Percentiles rank a stretch among this genome's conserved stretches.
Conservation (phyloP, 2,329 filamentous ascomycete genomes). For the Allantophomopsis lycopodina region DNA sequence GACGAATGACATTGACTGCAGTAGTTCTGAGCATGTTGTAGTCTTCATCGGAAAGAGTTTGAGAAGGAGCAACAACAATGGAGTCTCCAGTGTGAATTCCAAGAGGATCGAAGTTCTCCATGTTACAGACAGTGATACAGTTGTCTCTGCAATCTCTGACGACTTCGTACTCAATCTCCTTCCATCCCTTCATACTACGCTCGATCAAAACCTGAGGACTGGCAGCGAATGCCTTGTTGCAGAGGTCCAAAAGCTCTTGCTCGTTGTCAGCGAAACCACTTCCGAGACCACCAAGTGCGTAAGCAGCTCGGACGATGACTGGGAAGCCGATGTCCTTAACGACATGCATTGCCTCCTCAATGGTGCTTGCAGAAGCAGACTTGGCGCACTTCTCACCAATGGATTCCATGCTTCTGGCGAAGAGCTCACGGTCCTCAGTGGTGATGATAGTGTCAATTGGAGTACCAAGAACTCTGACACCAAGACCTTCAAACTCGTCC, state of each 20-base stretch:
- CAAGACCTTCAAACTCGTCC: constrained; percentile 86
- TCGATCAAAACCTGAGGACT: constrained; percentile 95
- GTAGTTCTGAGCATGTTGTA: constrained; percentile 99
- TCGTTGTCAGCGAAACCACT: constrained; percentile 92
- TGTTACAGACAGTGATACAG: constrained; percentile 99
- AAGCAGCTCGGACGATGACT: constrained; percentile 92
- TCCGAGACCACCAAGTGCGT: constrained; percentile 86
- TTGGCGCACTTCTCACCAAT: constrained; percentile 97
- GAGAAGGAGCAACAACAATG: constrained; percentile 93
- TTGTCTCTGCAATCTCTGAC: constrained; percentile 92
- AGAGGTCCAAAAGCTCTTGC: constrained; percentile 69
- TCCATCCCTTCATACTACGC: constrained; percentile 99
- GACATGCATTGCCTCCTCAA: constrained; percentile 78
- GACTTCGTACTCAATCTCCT: constrained; percentile 98
- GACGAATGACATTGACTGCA: constrained; percentile 91
- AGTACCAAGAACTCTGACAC: constrained; percentile 88
- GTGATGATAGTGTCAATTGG: constrained; percentile 98
- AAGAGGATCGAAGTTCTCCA: constrained; percentile 99
- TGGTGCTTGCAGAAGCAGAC: constrained; percentile 79
- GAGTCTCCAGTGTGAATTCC: constrained; percentile 98
- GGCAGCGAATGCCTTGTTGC: constrained; percentile 87
- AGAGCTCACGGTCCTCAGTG: constrained; percentile 93
- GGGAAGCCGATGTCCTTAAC: constrained; percentile 91
- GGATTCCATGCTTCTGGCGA: constrained; percentile 95
- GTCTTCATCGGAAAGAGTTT: constrained; percentile 92